Conservation (phyloP, 768 basidiomycete species). For the Lactifluus volemus region DNA sequence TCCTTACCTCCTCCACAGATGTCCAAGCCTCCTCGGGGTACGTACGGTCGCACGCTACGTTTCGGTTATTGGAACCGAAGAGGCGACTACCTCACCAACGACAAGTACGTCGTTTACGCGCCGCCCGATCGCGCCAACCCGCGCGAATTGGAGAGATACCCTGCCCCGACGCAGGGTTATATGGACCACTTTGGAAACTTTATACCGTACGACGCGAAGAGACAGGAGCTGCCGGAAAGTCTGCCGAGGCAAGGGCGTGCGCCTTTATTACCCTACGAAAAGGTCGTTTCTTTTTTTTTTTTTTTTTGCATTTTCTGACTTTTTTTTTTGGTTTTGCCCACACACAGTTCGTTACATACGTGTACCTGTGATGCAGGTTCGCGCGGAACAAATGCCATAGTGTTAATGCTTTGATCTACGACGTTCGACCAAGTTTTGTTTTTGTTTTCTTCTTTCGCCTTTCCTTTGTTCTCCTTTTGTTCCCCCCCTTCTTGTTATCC, state of each 20-base stretch:
- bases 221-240: conserved; percentile 55
- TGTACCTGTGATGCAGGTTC: conserved; percentile 6
- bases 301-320: not conserved
- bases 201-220: conserved; percentile 32
- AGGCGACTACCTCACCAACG: conserved; percentile 56
- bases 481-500: not conserved
- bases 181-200: conserved; percentile 42
- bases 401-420: not conserved
- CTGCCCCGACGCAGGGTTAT: conserved; percentile 45
- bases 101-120: conserved; percentile 56
- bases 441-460: not conserved
- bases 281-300: conserved; percentile 18
- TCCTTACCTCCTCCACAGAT: conserved; percentile 23
- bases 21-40: conserved; percentile 25
- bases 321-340: not conserved
- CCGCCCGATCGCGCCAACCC: conserved; percentile 51
- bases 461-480: no score
- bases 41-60: conserved; percentile 31
- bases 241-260: conserved; percentile 47
- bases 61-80: conserved; percentile 67
- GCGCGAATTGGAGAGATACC: conserved; percentile 51
- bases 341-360: conserved; percentile 15
- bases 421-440: not conserved
- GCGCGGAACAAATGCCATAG: not conserved
- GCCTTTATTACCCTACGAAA: conserved; percentile 49